phyloP scores from a whole-genome alignment of 2,329 filamentous ascomycete species.

The Stachybotrys chlorohalonatus region DNA sequence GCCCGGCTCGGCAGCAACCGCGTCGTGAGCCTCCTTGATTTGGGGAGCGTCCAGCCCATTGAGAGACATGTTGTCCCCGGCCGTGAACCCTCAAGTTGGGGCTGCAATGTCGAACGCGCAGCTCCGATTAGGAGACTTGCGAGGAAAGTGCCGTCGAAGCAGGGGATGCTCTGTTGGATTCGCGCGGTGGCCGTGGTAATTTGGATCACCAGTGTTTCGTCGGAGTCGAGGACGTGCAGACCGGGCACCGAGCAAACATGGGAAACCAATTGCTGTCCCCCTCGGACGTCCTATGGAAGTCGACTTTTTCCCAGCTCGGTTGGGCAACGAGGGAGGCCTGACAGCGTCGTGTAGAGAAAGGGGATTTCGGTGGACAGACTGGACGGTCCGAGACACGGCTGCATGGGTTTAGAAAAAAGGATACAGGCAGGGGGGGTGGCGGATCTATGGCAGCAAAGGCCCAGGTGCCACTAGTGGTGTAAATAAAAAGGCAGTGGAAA shows the following conservation, averaged over 20 bases:
- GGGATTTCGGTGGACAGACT: neutral
- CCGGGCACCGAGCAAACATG: neutral
- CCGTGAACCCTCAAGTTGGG: no score
- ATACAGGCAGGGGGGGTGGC: neutral
- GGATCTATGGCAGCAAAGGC: neutral
- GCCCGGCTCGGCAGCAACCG: constrained; percentile 71
- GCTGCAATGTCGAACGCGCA: no score
- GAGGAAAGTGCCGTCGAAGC: no score
- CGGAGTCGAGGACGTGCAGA: neutral
- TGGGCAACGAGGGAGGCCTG: neutral
- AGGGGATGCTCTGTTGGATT: no score
- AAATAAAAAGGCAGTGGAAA: no score
- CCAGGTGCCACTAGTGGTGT: neutral
- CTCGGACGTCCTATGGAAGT: neutral
- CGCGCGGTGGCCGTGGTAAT: neutral
- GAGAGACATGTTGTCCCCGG: constrained; percentile 63
- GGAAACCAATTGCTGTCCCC: neutral
- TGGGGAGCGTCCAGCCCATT: constrained; percentile 81
- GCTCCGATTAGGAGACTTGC: no score
- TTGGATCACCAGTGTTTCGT: neutral
- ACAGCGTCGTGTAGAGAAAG: neutral
- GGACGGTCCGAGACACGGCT: neutral
- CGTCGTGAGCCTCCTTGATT: constrained; percentile 78
- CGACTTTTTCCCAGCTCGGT: neutral
- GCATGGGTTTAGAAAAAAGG: neutral